Evolutionary conservation across 192 early-diverging fungal genomes (phyloP), one percentile per base, ranked within the genome.

Genomic region (Coemansia sp.): DNA sequence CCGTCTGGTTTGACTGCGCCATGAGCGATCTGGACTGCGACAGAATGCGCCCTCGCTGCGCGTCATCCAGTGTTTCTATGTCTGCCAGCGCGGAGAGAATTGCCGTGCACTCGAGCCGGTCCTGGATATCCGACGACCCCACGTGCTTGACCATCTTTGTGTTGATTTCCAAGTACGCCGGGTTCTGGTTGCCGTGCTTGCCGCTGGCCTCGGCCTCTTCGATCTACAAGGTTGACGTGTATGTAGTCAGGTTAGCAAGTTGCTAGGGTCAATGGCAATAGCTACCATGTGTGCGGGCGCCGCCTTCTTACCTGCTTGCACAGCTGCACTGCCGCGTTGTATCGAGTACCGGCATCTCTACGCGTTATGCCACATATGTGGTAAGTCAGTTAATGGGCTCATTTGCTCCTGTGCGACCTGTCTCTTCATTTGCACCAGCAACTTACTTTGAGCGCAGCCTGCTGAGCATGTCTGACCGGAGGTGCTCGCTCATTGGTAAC

Each of bases 31-130:
- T 60, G 12, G 70, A 59, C 49, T 71, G 74, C 19, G 41, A 24
- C 27, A 60, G 41, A 20, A 77, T 61, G 19, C 74, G 74, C 36
- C 60, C 51, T n/a, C 60, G 62, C 60, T 77, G 74, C 19, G 22
- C 51, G n/a, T 69, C 58, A 31, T 77, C 68, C 20, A 77, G 54
- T 2, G 24, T 47, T 12, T 71, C 62, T 12, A 71, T 58, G 15
- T 59, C 51, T 1, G 65, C 60, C 24, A 76, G 38, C 24, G 61
- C 68, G 0, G 63, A 60, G 22, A 74, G 60, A 32, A 74, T 59
- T 4, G 66, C 53, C 20, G 67, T 65, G 38, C 65, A 68, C 43
- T 62, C 73, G 19, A 68, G 51, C 27, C 65, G 73, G 46, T 74
- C 73, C 17, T 49, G 37, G 12, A 47, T 12, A 25, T 64, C 45